A percentile compares a stretch with the other conserved stretches of the same genome.
Evolutionary conservation across 2,329 filamentous ascomycete species (phyloP).

Genomic region (Aspergillus quadrilineatus): DNA sequence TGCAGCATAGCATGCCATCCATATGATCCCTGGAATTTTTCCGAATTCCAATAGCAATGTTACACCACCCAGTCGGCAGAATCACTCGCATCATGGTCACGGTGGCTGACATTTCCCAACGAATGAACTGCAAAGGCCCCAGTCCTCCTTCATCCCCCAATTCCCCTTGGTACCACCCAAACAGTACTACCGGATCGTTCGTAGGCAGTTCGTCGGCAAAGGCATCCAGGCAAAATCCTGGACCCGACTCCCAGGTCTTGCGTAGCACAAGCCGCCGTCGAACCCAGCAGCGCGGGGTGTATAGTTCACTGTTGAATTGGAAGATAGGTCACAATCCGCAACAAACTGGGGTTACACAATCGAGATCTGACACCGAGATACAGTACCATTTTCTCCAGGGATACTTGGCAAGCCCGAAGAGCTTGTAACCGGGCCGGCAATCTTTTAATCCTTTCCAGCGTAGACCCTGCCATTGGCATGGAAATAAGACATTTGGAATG

Average conservation of each 20-base stretch:
- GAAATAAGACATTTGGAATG: no score
- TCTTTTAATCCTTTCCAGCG: no score
- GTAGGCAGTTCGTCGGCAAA: not conserved
- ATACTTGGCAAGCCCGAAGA: no score
- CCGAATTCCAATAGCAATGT: not conserved
- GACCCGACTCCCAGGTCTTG: not conserved
- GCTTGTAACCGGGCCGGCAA: no score
- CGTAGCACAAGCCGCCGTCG: not conserved
- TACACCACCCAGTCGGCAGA: not conserved
- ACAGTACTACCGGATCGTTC: not conserved
- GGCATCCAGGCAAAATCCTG: not conserved
- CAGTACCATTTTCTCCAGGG: no score
- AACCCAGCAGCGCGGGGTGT: not conserved
- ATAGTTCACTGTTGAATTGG: not conserved
- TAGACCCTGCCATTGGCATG: no score
- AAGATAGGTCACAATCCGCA: not conserved
- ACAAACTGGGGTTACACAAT: not conserved
- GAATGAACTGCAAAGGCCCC: not conserved
- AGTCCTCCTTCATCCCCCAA: not conserved
- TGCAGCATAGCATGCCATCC: not conserved
- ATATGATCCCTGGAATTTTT: no score
- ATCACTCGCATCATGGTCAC: not conserved
- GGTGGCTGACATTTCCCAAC: not conserved
- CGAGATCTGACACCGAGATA: not conserved
- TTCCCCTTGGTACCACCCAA: not conserved